Percentiles rank a stretch among this genome's conserved stretches.
phyloP scores from a whole-genome alignment of 257 asterid genomes.

The Handroanthus guayacan region DNA sequence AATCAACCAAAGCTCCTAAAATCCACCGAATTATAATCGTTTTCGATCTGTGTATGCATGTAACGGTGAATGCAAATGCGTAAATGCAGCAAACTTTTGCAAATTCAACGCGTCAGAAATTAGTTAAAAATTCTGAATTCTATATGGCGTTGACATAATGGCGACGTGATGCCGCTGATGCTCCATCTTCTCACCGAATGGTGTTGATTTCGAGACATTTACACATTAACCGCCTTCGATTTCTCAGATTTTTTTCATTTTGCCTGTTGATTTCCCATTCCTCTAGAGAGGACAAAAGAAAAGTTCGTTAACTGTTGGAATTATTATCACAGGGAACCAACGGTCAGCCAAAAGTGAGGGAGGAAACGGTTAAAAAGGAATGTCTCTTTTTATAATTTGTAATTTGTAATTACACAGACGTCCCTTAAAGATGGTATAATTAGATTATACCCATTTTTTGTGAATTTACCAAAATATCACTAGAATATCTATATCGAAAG shows the following conservation, averaged over 20 bases:
- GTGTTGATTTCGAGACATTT: not conserved
- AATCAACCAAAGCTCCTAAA: not conserved
- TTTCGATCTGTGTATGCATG: conserved; percentile 15
- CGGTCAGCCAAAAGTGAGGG: not conserved
- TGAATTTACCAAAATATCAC: too few relatives aligned
- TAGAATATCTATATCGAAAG: too few relatives aligned
- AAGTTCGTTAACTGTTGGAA: not conserved
- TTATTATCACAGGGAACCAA: not conserved
- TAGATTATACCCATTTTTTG: too few relatives aligned
- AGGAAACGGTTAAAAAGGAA: not conserved
- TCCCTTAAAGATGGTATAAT: too few relatives aligned
- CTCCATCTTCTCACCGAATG: not conserved
- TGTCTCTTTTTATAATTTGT: too few relatives aligned
- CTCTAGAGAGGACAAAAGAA: not conserved
- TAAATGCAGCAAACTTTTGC: not conserved
- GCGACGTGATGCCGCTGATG: not conserved
- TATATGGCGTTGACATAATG: too few relatives aligned
- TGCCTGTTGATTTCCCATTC: not conserved
- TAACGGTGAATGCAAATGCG: not conserved
- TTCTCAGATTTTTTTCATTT: not conserved
- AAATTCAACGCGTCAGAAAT: not conserved
- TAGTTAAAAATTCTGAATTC: not conserved
- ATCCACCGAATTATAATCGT: not conserved
- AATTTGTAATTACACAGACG: too few relatives aligned
- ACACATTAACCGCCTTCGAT: not conserved